Conservation (phyloP, 176 grass and related monocot genomes). For the Neostapfia colusana region DNA sequence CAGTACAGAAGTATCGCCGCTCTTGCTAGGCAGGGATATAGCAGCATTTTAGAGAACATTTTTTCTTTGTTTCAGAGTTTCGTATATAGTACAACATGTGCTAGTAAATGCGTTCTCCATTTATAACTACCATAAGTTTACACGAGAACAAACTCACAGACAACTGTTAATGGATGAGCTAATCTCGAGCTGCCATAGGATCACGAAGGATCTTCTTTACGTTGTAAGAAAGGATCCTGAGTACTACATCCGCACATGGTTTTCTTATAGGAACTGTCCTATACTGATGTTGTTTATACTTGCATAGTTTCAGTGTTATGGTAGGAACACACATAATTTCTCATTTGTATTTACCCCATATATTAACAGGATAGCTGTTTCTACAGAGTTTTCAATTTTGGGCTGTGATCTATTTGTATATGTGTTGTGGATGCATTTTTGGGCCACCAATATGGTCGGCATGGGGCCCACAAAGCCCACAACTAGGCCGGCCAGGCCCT, state of each 20-base stretch:
- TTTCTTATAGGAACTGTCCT: background rate
- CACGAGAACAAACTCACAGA: background rate
- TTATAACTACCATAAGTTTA: slow-evolving; percentile 7
- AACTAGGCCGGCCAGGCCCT: too few relatives aligned
- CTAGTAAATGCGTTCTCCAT: background rate
- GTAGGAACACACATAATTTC: background rate
- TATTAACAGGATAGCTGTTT: background rate
- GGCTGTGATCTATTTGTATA: background rate
- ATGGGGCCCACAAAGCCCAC: too few relatives aligned
- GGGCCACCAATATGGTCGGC: too few relatives aligned
- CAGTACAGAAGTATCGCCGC: background rate
- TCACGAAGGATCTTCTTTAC: background rate
- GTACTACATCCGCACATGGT: background rate
- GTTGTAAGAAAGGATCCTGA: background rate
- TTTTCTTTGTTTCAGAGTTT: background rate
- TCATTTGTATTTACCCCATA: background rate
- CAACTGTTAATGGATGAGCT: background rate
- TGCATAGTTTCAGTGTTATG: background rate
- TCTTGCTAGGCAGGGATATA: background rate
- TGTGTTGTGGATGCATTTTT: too few relatives aligned
- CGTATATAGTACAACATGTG: background rate
- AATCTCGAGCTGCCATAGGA: background rate
- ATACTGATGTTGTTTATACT: background rate
- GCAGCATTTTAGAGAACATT: background rate
- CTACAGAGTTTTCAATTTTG: background rate